Percentiles rank a stretch among this genome's conserved stretches.
Conservation (phyloP, 2,329 filamentous ascomycete species). For the Penicillium digitatum region DNA sequence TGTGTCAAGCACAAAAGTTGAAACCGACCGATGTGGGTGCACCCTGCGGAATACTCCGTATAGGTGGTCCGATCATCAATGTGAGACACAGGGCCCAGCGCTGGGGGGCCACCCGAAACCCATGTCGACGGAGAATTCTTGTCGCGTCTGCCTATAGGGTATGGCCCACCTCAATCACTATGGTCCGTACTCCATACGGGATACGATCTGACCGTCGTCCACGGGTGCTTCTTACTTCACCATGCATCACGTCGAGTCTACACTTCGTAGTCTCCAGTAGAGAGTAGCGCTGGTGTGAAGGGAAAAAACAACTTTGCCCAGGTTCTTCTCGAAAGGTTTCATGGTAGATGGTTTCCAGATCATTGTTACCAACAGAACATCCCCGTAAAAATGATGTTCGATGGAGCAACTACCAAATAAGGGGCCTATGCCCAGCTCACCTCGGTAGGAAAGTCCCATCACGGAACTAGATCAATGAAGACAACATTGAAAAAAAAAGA, state of each 20-base stretch:
- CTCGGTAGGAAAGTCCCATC: neutral
- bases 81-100: slow-evolving; percentile 22
- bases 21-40: neutral
- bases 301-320: neutral
- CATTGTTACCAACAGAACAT: neutral
- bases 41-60: no score
- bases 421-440: neutral
- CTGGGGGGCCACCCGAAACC: neutral
- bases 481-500: neutral
- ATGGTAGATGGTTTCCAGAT: neutral
- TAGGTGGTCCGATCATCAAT: slow-evolving; percentile 11
- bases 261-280: no score
- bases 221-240: no score
- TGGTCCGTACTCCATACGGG: no score
- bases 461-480: neutral
- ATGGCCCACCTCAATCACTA: neutral
- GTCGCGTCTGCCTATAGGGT: neutral
- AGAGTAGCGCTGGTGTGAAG: no score
- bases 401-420: neutral
- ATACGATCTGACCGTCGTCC: no score
- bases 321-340: neutral
- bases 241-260: no score
- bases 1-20: neutral
- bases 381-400: neutral
- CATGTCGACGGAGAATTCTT: slow-evolving; percentile 6